Evolutionary conservation across 2,329 filamentous ascomycete genomes (phyloP), one percentile per base, ranked within the genome.

Genomic region (Phyllosticta citribraziliensis): DNA sequence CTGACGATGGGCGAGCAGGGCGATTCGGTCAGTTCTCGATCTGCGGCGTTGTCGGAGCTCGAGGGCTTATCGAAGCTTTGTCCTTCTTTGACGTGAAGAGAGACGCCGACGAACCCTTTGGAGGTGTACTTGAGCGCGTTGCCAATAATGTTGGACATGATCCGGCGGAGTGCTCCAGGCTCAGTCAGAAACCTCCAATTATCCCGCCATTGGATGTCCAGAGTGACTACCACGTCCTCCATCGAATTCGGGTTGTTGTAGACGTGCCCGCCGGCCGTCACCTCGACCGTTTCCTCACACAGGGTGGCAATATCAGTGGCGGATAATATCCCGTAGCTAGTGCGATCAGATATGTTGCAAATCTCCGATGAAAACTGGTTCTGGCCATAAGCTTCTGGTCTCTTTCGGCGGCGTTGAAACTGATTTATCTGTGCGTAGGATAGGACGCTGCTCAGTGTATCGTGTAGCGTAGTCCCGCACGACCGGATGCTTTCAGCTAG

Each of bases 391-490:
- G 19, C 14, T 24, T 57, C 59, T 14, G 54, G 55, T 22, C 50
- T 61, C 19, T 54, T 61, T 14, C 58, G 52, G 12, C 58, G 47
- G 20, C 58, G 58, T 35, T 60, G 52, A 27, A 60, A 60, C 22
- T 60, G 58, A 62, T 73, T 73, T 60, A 73, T 72, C 55, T 73
- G 73, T 1, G 69, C 67, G 61, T 72, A 72, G 47, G 73, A 71
- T 5, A 74, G 64, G 30, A 59, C 57, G 27, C 52, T 53, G 35
- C 53, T 73, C 55, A 79, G 70, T 0, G 74, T 76, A 56, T 77
- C 75, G 1, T 78, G 66, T 0, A 79, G 66, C 1, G 76, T 77
- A 3, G 71, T 69, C 1, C 73, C 76, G 62, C 75, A 78, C 12
- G 67, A 72, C 27, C 72, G 69, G 17, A 78, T 71, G 0, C 74